phyloP scores from a whole-genome alignment of 495 filamentous ascomycete genomes.

The Aspergillus sparsus region DNA sequence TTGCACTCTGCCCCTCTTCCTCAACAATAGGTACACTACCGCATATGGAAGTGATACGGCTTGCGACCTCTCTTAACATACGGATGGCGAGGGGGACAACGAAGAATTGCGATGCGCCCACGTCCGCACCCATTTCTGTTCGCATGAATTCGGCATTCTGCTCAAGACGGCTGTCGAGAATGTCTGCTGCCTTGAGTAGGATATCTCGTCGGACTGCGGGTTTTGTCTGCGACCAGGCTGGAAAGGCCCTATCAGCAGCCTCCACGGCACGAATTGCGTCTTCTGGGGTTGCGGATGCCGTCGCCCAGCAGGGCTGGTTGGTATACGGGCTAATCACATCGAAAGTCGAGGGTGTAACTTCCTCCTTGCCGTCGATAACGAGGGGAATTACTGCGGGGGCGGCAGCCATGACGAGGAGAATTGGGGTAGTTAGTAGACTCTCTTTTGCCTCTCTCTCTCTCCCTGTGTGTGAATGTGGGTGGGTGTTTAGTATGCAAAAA shows the following conservation, averaged over 20 bases:
- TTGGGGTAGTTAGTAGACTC: too few species aligned
- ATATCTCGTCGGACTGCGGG: conserved; percentile 67
- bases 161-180: conserved; percentile 61
- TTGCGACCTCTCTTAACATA: conserved; percentile 70
- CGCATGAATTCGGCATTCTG: conserved; percentile 64
- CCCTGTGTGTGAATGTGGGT: too few species aligned
- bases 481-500: too few species aligned
- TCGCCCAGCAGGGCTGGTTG: conserved; percentile 61
- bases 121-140: conserved; percentile 68
- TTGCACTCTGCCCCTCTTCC: conserved; percentile 57
- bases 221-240: conserved; percentile 67
- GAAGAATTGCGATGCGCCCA: conserved; percentile 52
- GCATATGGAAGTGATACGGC: conserved; percentile 59
- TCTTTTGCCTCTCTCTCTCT: too few species aligned
- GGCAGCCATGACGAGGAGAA: conserved; percentile 17
- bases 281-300: conserved; percentile 58
- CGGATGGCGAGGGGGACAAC: conserved; percentile 60
- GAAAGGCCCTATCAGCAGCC: conserved; percentile 68
- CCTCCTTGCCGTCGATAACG: conserved; percentile 69
- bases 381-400: conserved; percentile 57
- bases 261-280: conserved; percentile 65
- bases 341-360: conserved; percentile 57
- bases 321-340: conserved; percentile 68
- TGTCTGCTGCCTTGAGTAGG: conserved; percentile 68
- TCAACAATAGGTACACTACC: conserved; percentile 63